Percentiles rank a stretch among this genome's conserved stretches.
phyloP scores from a whole-genome alignment of 2,329 filamentous ascomycete genomes.

The Camptophora hylomeconis region DNA sequence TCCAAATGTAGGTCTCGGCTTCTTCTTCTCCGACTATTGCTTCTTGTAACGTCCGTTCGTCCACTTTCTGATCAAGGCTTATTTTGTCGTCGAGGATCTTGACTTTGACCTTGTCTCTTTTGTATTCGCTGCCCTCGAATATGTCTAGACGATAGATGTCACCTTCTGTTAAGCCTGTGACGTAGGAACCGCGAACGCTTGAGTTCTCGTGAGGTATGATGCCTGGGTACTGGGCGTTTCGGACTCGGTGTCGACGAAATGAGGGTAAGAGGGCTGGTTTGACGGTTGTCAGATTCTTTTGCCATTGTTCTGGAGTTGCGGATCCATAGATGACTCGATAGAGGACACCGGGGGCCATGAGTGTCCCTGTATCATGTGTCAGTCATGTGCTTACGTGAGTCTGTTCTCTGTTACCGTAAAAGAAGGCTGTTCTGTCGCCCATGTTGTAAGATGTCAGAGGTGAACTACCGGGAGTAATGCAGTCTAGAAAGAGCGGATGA shows the following conservation, averaged over 20 bases:
- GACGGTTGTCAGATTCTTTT: conserved; percentile 46
- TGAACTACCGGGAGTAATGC: too few species aligned
- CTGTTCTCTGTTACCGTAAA: conserved; percentile 52
- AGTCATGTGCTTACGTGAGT: conserved; percentile 3
- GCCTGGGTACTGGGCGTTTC: conserved; percentile 64
- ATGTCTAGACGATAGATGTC: conserved; percentile 64
- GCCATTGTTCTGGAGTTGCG: conserved; percentile 36
- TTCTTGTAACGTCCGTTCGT: conserved; percentile 35
- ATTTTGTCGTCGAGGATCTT: conserved; percentile 23
- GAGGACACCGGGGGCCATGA: conserved; percentile 81
- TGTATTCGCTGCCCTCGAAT: conserved; percentile 72
- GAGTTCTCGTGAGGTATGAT: conserved; percentile 40
- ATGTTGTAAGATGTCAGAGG: too few species aligned
- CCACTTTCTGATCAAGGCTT: conserved; percentile 16
- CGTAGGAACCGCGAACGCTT: conserved; percentile 60
- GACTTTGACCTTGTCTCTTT: conserved; percentile 37
- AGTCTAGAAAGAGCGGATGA: too few species aligned
- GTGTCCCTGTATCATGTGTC: conserved; percentile 30
- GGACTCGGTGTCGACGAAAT: conserved; percentile 60
- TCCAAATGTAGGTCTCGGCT: conserved; percentile 55
- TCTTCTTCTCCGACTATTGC: conserved; percentile 33
- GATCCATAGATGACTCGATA: conserved; percentile 67
- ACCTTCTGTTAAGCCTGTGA: conserved; percentile 62
- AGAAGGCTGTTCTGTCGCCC: conserved; percentile 45
- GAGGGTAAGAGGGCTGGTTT: conserved; percentile 62